Base-by-base conservation (phyloP, 1,139 yeast species). In the Suhomyces taliae region DNA sequence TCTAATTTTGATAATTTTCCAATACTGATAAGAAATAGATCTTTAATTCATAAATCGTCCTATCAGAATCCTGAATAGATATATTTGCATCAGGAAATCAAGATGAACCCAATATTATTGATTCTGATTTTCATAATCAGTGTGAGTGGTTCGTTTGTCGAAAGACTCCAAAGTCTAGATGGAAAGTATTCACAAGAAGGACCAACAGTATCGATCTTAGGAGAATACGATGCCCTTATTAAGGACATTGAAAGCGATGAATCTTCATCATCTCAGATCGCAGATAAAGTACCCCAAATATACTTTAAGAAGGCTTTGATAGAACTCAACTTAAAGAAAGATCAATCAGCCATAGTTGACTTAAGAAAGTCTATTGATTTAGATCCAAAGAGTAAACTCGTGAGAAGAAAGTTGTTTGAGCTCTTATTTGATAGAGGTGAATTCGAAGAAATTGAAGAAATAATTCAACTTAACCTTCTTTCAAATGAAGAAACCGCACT, bases 281-380 rank as follows among this genome's bases (percentile, higher is more conserved):
- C 26, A 14, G 48, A 48, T 6, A 44, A 47, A n/a, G 38, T 54
- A 12, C 63, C 78, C 0, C 79, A 72, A 49, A 62, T 79, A 5
- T 72, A 76, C 54, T 79, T 74, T 58, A 81, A 79, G 57, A 78
- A 77, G 53, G 85, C 85, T 1, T 61, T 81, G 45, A 74, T 82
- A 7, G 82, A 81, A 48, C 64, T 79, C 49, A 70, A 76, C 34
- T 58, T 82, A 52, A 75, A 77, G 38, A 76, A 73, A 52, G 83
- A 77, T 27, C 49, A 57, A 7, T 65, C 66, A 34, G 84, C 87
- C 0, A 67, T 80, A 9, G 60, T 60, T 3, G 83, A 79, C 58
- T 74, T 82, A 48, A 64, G 69, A 43, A 55, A 53, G 34, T 76
- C 82, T 27, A 60, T 82, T 45, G 55, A 59, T 15, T 59, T 76